These are phyloP conservation scores for Verticillium longisporum DNA, from an alignment of 2,329 filamentous ascomycete species.

Conservation along the genomic window DNA sequence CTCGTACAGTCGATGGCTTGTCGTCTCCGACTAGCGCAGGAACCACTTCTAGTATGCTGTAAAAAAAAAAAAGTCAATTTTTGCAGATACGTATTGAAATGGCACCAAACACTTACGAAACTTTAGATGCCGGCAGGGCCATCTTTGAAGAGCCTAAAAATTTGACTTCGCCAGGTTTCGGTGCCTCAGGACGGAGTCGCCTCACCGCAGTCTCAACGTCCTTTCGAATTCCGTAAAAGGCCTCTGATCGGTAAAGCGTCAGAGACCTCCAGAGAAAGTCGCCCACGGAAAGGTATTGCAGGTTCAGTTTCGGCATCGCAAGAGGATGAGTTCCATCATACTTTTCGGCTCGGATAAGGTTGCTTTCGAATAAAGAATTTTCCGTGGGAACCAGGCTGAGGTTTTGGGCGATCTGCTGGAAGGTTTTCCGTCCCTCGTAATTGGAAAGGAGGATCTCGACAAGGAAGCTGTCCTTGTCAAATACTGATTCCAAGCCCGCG, in stretches of 20 bases:
- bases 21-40: constrained; percentile 78
- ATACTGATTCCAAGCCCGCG: constrained; percentile 53
- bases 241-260: constrained; percentile 79
- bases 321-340: constrained; percentile 85
- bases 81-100: neutral
- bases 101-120: constrained; percentile 40
- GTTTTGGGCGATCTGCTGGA: constrained; percentile 69
- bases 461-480: constrained; percentile 55
- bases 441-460: constrained; percentile 67
- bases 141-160: constrained; percentile 88
- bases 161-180: constrained; percentile 55
- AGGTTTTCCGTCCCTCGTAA: constrained; percentile 73
- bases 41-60: constrained; percentile 70
- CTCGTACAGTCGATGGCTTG: constrained; percentile 76
- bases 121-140: constrained; percentile 80
- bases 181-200: constrained; percentile 64
- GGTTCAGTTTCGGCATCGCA: constrained; percentile 86
- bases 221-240: constrained; percentile 89
- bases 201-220: constrained; percentile 81
- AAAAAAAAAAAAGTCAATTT: constrained; percentile 8
- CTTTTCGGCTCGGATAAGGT: constrained; percentile 71
- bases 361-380: constrained; percentile 68
- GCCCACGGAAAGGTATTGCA: constrained; percentile 90
- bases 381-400: constrained; percentile 82
- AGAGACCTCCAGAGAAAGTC: constrained; percentile 97